Base-by-base conservation (phyloP, 2,329 filamentous ascomycete genomes). In the Claviceps purpurea region DNA sequence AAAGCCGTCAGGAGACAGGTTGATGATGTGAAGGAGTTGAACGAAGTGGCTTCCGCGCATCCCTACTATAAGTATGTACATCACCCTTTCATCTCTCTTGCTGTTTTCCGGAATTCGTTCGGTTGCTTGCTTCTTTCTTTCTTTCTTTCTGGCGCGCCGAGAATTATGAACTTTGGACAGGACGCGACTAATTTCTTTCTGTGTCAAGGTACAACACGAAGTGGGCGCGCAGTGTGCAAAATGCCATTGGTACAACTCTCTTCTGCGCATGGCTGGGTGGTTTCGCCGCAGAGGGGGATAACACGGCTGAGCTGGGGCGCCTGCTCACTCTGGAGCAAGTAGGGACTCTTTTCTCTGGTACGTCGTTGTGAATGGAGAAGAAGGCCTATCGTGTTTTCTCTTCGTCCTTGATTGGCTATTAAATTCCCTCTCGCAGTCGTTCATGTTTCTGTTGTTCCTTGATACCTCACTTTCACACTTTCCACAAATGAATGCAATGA, bases 281-380 rank as follows among this genome's bases (percentile, higher is more conserved):
- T 34, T 76, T 89, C 59, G 64, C 72, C 64, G 24, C 56, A 3
- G 49, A 55, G 18, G 56, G 56, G 20, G 56, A 57, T 49, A 66
- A 73, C 69, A 62, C 74, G 38, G 74, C 68, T 59, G 75, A 76
- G 65, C 69, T 74, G 50, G 85, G 76, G 61, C 81, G 77, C 45
- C 82, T 98, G 51, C 70, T 95, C 62, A 94, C 87, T 0, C 85
- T 96, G 54, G 89, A 96, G 61, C 84, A 97, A 61, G 81, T 95
- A 42, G 91, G 90, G 48, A 74, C 78, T 57, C 78, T 89, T 57
- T 76, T 96, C 58, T 77, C 84, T 56, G 81, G 89, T 89, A 68
- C 50, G 72, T 42, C 3, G 24, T 22, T 1, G 18, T 40, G 26
- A 30, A 30, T 30, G 7, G 30, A 34, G 30, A 34, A 34, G 30